Base-by-base conservation (phyloP, 495 filamentous ascomycete species). In the Venustampulla echinocandica region DNA sequence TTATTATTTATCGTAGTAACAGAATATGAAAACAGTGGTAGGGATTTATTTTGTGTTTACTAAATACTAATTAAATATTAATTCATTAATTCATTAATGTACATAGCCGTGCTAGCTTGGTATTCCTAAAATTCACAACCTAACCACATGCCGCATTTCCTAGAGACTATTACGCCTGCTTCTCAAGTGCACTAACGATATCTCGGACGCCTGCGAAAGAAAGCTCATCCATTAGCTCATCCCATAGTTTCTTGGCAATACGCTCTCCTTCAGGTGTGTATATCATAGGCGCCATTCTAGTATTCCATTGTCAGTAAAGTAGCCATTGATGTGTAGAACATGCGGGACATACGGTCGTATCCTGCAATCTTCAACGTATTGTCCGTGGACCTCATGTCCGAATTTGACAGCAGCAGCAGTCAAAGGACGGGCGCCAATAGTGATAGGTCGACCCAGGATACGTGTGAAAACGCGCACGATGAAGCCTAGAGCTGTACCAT, bases 141-240 rank as follows among this genome's bases (percentile, higher is more conserved):
- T n/a, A n/a, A n/a, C n/a, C n/a, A n/a, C n/a, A n/a, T n/a, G n/a
- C n/a, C n/a, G n/a, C n/a, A n/a, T n/a, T n/a, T n/a, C n/a, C n/a
- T n/a, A n/a, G n/a, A n/a, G n/a, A n/a, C n/a, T n/a, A n/a, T n/a
- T 30, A 30, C 27, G 6, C 13, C 13, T 30, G 13, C 18, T 35
- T 14, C 5, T 14, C 33, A 5, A 35, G 33, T 15, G 13, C 37
- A 56, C 61, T 38, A 49, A 54, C 4, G 22, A 40, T 40, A 9
- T 23, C 18, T 19, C 22, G 10, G 5, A 17, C 37, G 10, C n/a
- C 52, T 17, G 63, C 62, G 53, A 69, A 69, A 7, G 43, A 45
- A 13, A 70, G 48, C 49, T 69, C 66, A 11, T 52, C 46, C 49
- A 70, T 51, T 4, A 68, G 71, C 49, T 70, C 68, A 33, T 67